These are phyloP conservation scores for Saccharum officinarum DNA, from an alignment of 176 grass and related monocot genomes.

Conservation along the genomic window DNA sequence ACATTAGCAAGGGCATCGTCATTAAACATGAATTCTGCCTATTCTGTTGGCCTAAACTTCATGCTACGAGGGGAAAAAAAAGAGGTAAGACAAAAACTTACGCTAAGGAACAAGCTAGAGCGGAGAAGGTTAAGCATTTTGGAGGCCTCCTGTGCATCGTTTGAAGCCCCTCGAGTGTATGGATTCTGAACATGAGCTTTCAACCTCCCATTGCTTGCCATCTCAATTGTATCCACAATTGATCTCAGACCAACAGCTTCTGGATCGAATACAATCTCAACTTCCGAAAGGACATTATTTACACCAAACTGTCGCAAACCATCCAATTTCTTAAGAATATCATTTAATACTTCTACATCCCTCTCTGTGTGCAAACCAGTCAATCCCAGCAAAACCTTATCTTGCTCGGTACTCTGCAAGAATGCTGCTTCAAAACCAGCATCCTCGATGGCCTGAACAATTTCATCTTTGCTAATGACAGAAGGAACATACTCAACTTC, in stretches of 20 bases:
- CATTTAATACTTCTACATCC: constrained; percentile 55
- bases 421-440: constrained; percentile 94
- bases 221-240: constrained; percentile 79
- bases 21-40: constrained; percentile 7
- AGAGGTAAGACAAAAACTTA: constrained; percentile 51
- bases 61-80: neutral
- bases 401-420: constrained; percentile 82
- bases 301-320: constrained; percentile 64
- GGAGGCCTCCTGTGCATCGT: constrained; percentile 78
- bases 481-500: constrained; percentile 84
- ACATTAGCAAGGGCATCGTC: neutral
- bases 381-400: constrained; percentile 74
- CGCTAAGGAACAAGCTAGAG: constrained; percentile 85
- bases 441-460: constrained; percentile 89
- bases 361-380: constrained; percentile 47
- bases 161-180: constrained; percentile 75
- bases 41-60: neutral
- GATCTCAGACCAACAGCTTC: constrained; percentile 74
- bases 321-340: constrained; percentile 59
- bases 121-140: constrained; percentile 88
- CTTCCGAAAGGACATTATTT: constrained; percentile 58
- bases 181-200: constrained; percentile 75
- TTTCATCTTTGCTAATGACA: constrained; percentile 77
- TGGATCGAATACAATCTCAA: constrained; percentile 79
- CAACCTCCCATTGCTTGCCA: constrained; percentile 64